Conservation (phyloP, 2,329 filamentous ascomycete species). For the Fusarium sp. region DNA sequence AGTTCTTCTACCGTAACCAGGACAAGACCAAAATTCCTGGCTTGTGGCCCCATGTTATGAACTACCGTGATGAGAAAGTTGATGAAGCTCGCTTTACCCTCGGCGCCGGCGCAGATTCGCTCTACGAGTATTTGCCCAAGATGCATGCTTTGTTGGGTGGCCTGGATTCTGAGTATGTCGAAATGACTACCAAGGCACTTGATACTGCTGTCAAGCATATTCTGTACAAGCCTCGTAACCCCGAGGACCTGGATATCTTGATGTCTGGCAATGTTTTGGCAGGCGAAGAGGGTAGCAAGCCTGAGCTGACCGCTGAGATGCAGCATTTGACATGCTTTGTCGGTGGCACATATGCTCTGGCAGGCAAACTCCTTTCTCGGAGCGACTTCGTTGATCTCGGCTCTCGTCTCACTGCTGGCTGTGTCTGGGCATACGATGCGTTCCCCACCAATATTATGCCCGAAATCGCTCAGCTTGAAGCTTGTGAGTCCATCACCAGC, state of each 20-base stretch:
- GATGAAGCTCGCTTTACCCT: conserved; percentile 54
- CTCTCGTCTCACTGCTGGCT: conserved; percentile 62
- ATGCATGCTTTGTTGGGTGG: conserved; percentile 73
- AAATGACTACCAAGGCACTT: conserved; percentile 72
- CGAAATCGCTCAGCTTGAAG: conserved; percentile 56
- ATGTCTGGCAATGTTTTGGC: conserved; percentile 59
- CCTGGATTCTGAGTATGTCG: conserved; percentile 67
- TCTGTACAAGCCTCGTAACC: conserved; percentile 75
- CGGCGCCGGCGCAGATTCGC: conserved; percentile 59
- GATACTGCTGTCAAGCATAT: conserved; percentile 70
- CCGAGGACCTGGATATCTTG: conserved; percentile 68
- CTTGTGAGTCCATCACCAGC: conserved; percentile 48
- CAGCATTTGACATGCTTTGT: conserved; percentile 76
- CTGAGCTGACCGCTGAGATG: conserved; percentile 50
- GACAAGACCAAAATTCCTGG: conserved; percentile 75
- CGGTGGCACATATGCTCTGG: conserved; percentile 76
- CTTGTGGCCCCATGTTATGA: conserved; percentile 75
- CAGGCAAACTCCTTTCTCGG: conserved; percentile 67
- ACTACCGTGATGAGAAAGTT: conserved; percentile 65
- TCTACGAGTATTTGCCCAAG: conserved; percentile 71
- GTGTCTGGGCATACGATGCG: conserved; percentile 64
- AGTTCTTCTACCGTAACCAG: conserved; percentile 73
- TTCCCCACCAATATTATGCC: conserved; percentile 65
- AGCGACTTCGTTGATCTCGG: conserved; percentile 59
- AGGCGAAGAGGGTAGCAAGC: conserved; percentile 36